These are phyloP conservation scores for Yamadazyma trypodendri DNA, from an alignment of 1,139 yeast species.

Conservation along the genomic window DNA sequence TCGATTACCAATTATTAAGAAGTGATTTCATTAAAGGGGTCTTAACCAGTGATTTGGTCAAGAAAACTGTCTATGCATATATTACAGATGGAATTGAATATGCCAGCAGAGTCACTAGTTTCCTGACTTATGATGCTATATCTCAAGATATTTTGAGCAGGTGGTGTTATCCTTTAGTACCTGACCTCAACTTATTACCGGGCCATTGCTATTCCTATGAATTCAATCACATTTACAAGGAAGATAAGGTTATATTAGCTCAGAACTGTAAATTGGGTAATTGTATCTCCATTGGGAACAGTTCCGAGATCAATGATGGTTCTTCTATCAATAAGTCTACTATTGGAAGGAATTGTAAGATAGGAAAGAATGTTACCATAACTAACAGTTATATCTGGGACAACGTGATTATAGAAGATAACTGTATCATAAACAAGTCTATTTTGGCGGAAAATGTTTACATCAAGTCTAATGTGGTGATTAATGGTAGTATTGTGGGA, in stretches of 20 bases:
- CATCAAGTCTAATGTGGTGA: conserved; percentile 49
- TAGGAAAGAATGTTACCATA: conserved; percentile 74
- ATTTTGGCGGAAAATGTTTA: conserved; percentile 67
- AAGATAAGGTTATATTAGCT: conserved; percentile 77
- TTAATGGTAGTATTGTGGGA: conserved; percentile 81
- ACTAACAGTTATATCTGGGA: conserved; percentile 87
- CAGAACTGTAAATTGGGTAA: conserved; percentile 84
- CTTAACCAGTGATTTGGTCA: conserved; percentile 82
- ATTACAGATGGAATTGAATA: conserved; percentile 68
- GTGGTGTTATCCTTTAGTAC: conserved; percentile 90
- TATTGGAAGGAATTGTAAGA: conserved; percentile 80
- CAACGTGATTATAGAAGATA: conserved; percentile 68
- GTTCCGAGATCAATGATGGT: conserved; percentile 64
- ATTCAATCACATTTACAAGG: conserved; percentile 83
- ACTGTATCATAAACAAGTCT: conserved; percentile 54
- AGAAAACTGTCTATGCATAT: conserved; percentile 88
- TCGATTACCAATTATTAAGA: conserved; percentile 86
- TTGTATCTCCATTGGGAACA: conserved; percentile 75
- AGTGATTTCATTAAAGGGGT: conserved; percentile 90
- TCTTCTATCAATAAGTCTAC: conserved; percentile 61
- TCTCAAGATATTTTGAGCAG: conserved; percentile 89
- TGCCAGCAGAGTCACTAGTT: conserved; percentile 91
- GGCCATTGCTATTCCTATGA: conserved; percentile 77
- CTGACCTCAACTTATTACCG: conserved; percentile 75
- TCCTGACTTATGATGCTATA: conserved; percentile 89